Conservation (phyloP, 176 grass and related monocot genomes). For the Lolium rigidum region DNA sequence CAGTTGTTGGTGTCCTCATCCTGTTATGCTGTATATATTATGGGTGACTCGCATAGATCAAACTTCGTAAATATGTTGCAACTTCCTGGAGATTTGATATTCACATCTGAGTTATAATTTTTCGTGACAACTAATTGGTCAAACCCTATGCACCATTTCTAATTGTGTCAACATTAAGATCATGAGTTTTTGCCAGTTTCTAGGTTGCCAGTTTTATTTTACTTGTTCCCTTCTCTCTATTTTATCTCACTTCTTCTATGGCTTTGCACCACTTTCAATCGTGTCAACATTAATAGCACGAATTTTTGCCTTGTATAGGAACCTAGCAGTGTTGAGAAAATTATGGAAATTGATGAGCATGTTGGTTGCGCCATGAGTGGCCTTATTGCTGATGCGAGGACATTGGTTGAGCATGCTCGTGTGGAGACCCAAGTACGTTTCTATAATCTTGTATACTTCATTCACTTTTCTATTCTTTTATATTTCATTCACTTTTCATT, state of each 20-base stretch:
- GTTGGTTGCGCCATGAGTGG: constrained; percentile 95
- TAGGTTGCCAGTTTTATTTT: not conserved
- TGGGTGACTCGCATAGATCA: not conserved
- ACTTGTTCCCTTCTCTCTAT: not conserved
- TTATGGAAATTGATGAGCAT: constrained; percentile 98
- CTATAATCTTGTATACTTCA: too few species aligned
- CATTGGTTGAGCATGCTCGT: constrained; percentile 92
- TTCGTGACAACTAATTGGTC: not conserved
- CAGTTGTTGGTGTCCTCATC: not conserved
- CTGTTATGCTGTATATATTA: not conserved
- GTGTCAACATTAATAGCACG: not conserved
- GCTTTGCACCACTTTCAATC: not conserved
- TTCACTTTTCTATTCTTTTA: not conserved
- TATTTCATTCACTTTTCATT: not conserved
- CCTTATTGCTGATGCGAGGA: constrained; percentile 92
- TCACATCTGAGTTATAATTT: not conserved
- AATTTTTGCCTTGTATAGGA: constrained; percentile 51
- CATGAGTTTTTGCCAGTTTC: too few species aligned
- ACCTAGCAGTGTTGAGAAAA: constrained; percentile 98
- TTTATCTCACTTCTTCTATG: not conserved
- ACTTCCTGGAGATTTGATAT: constrained; percentile 15
- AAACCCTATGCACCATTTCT: not conserved
- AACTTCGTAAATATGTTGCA: not conserved
- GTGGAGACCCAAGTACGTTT: constrained; percentile 82
- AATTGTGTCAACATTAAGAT: too few species aligned